phyloP scores from a whole-genome alignment of 495 filamentous ascomycete species.

The Sabuloglossum arenarium region DNA sequence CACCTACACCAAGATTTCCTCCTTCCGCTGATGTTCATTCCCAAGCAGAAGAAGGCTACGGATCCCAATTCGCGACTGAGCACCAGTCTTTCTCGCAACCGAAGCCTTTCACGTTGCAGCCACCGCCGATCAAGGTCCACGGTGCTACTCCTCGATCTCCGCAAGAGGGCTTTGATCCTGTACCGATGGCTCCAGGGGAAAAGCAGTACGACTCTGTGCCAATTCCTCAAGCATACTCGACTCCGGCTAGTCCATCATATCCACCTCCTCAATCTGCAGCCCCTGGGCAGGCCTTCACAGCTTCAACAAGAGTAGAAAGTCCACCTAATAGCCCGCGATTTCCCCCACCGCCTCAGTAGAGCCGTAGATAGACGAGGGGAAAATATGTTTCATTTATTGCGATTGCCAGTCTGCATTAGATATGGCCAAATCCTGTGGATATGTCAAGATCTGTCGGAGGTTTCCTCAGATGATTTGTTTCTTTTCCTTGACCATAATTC shows the following conservation, averaged over 20 bases:
- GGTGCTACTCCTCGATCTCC: slow-evolving; percentile 47
- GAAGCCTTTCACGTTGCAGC: slow-evolving; percentile 62
- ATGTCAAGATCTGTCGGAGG: not conserved
- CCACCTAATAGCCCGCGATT: slow-evolving; percentile 17
- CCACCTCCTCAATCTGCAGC: not conserved
- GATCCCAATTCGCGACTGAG: slow-evolving; percentile 25
- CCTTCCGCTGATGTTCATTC: slow-evolving; percentile 25
- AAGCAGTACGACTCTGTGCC: slow-evolving; percentile 44
- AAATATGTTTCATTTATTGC: not conserved
- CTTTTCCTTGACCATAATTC: not conserved
- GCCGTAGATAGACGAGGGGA: not conserved
- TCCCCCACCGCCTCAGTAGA: not conserved
- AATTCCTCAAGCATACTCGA: slow-evolving; percentile 39
- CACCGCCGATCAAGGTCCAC: slow-evolving; percentile 59
- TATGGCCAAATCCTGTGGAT: not conserved
- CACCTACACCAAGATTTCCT: slow-evolving; percentile 18
- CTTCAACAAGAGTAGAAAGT: slow-evolving; percentile 18
- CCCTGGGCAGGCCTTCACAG: slow-evolving; percentile 19
- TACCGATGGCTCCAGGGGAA: slow-evolving; percentile 35
- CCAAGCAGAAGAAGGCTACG: slow-evolving; percentile 35
- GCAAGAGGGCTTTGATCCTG: slow-evolving; percentile 32
- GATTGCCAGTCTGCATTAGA: not conserved
- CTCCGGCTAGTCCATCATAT: slow-evolving; percentile 14
- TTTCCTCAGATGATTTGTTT: not conserved
- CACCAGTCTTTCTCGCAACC: slow-evolving; percentile 20